These are phyloP conservation scores for Phyllosticta citribraziliensis DNA, from an alignment of 2,329 filamentous ascomycete genomes.

Conservation along the genomic window DNA sequence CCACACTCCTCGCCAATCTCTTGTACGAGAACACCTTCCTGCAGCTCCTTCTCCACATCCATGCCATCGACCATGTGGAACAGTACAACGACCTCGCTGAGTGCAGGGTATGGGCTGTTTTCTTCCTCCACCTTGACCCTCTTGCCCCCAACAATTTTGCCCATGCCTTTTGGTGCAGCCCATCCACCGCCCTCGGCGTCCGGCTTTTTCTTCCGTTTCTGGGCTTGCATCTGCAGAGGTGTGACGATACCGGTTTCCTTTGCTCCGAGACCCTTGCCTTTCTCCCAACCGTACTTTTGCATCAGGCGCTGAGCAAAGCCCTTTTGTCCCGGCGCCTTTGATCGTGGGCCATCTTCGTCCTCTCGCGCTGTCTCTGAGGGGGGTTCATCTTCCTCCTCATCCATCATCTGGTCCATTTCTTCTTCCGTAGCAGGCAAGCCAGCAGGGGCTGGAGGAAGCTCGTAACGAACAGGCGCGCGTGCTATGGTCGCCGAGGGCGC, in stretches of 20 bases:
- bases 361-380: background rate
- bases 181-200: conserved; percentile 74
- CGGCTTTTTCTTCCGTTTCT: conserved; percentile 70
- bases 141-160: conserved; percentile 72
- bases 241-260: conserved; percentile 74
- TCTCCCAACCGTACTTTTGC: conserved; percentile 87
- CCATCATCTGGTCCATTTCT: conserved; percentile 36
- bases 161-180: conserved; percentile 55
- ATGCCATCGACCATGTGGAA: conserved; percentile 80
- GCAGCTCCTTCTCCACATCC: conserved; percentile 68
- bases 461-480: conserved; percentile 68
- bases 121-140: conserved; percentile 37
- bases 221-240: conserved; percentile 58
- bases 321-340: conserved; percentile 65
- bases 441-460: conserved; percentile 40
- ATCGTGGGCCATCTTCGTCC: conserved; percentile 37
- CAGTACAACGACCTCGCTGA: conserved; percentile 75
- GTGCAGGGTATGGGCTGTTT: conserved; percentile 34
- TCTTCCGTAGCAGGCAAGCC: conserved; percentile 38
- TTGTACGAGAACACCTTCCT: conserved; percentile 61
- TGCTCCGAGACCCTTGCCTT: conserved; percentile 79
- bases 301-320: conserved; percentile 83
- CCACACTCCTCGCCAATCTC: conserved; percentile 93
- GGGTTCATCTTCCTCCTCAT: conserved; percentile 17
- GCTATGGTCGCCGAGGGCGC: conserved; percentile 50